Conservation (phyloP, 2,329 filamentous ascomycete genomes). For the Colletotrichum costaricense region DNA sequence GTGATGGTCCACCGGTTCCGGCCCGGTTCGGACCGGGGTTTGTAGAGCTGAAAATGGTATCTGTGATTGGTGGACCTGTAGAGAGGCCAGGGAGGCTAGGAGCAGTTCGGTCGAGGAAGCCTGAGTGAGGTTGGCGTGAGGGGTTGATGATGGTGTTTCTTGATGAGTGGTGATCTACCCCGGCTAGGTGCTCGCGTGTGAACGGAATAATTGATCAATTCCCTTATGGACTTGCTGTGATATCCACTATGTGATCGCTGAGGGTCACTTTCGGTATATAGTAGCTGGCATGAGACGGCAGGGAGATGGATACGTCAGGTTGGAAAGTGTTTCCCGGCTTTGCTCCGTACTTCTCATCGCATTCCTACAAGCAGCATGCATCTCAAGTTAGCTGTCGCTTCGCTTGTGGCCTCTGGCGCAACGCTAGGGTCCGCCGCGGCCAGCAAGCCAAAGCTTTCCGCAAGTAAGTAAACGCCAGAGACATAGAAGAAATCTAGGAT, state of each 20-base stretch:
- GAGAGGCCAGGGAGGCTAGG: neutral
- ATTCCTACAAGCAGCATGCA: neutral
- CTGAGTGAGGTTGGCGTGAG: conserved; percentile 16
- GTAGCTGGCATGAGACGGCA: neutral
- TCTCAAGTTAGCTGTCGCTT: conserved; percentile 4
- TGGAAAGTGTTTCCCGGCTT: neutral
- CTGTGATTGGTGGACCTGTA: conserved; percentile 19
- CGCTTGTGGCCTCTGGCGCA: conserved; percentile 22
- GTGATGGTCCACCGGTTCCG: conserved; percentile 21
- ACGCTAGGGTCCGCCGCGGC: conserved; percentile 16
- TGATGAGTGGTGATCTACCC: neutral
- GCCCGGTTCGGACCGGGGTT: conserved; percentile 24
- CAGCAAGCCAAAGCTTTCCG: conserved; percentile 19
- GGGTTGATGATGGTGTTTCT: neutral
- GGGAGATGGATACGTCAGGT: neutral
- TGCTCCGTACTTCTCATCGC: neutral
- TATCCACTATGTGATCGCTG: neutral
- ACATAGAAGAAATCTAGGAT: too few relatives aligned
- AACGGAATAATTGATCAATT: neutral
- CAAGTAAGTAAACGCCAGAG: neutral
- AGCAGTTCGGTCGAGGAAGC: neutral
- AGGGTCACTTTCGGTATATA: neutral
- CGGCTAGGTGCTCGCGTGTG: neutral
- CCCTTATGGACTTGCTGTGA: neutral
- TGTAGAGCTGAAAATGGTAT: neutral